These are phyloP conservation scores for Pichia manshurica DNA, from an alignment of 805 yeast genomes.

Conservation along the genomic window DNA sequence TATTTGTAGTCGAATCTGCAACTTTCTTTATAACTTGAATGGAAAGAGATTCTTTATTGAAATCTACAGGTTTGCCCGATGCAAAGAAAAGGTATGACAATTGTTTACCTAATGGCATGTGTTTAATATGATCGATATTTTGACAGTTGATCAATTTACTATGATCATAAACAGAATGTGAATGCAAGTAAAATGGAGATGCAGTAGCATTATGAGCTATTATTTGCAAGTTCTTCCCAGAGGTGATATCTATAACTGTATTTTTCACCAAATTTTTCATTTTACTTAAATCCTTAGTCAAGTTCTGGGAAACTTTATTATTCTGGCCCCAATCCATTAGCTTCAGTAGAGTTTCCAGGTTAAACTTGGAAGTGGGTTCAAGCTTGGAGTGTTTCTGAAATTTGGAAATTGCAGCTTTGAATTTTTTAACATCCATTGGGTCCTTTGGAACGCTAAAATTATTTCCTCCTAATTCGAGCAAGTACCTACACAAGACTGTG, in stretches of 20 bases:
- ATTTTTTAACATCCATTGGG: conserved; percentile 69
- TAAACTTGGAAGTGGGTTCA: conserved; percentile 17
- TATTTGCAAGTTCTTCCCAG: conserved; percentile 30
- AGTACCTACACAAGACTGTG: conserved; percentile 57
- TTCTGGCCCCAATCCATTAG: conserved; percentile 21
- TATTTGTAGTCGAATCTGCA: conserved; percentile 3
- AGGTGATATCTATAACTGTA: conserved; percentile 33
- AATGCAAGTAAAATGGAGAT: conserved; percentile 19
- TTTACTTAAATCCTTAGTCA: conserved; percentile 32
- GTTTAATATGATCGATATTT: conserved; percentile 24
- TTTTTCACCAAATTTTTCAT: conserved; percentile 32
- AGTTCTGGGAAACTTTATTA: conserved; percentile 30
- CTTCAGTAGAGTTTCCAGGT: conserved; percentile 21
- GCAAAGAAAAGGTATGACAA: conserved; percentile 44
- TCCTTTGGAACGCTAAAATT: conserved; percentile 66
- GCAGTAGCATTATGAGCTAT: conserved; percentile 21
- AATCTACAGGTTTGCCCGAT: conserved; percentile 39
- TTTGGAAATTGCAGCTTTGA: conserved; percentile 60
- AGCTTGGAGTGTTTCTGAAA: conserved; percentile 53
- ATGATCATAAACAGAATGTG: conserved; percentile 18
- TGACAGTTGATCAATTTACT: conserved; percentile 22
- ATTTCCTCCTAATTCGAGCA: conserved; percentile 53
- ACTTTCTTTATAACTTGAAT: conserved; percentile 1
- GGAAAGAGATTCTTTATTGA: conserved; percentile 23
- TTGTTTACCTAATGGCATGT: conserved; percentile 26